Percentiles rank a stretch among this genome's conserved stretches.
Conservation (phyloP, 495 filamentous ascomycete species). For the Penicillium flavigenum region DNA sequence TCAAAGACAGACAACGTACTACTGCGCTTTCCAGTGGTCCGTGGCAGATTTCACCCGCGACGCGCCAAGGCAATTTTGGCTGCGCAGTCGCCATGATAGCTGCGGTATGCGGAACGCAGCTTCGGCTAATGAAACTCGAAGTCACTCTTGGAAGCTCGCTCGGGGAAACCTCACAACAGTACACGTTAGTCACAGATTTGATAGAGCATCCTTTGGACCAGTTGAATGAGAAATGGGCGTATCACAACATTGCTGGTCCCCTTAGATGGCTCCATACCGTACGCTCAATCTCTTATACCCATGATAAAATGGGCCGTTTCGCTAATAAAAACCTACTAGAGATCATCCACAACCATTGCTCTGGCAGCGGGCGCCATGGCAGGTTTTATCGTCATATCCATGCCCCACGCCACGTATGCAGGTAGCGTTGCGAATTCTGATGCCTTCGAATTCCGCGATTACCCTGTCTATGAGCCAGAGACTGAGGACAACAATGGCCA, state of each 20-base stretch:
- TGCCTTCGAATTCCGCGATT: slow-evolving; percentile 18
- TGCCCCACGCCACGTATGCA: slow-evolving; percentile 21
- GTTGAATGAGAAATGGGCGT: slow-evolving; percentile 5
- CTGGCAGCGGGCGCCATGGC: slow-evolving; percentile 27
- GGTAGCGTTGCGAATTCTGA: slow-evolving; percentile 4
- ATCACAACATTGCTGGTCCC: slow-evolving; percentile 35
- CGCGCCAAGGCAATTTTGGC: slow-evolving; percentile 4
- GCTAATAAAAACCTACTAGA: slow-evolving; percentile 20
- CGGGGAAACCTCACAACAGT: background rate
- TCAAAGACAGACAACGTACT: slow-evolving; percentile 25
- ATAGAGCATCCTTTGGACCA: slow-evolving; percentile 20
- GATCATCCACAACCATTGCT: slow-evolving; percentile 13
- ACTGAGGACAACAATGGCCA: slow-evolving; percentile 10
- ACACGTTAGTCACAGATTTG: slow-evolving; percentile 4
- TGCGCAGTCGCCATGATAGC: slow-evolving; percentile 31
- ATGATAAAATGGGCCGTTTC: background rate
- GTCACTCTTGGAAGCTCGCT: slow-evolving; percentile 16
- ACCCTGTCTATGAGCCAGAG: slow-evolving; percentile 21
- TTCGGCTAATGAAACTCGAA: slow-evolving; percentile 32
- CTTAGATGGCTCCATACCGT: slow-evolving; percentile 38
- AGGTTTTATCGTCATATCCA: slow-evolving; percentile 26
- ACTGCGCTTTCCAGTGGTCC: slow-evolving; percentile 39
- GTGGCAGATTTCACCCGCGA: slow-evolving; percentile 26
- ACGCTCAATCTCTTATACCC: slow-evolving; percentile 11
- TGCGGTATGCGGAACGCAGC: slow-evolving; percentile 28